Base-by-base conservation (phyloP, 2,329 filamentous ascomycete species). In the Fusarium torulosum region DNA sequence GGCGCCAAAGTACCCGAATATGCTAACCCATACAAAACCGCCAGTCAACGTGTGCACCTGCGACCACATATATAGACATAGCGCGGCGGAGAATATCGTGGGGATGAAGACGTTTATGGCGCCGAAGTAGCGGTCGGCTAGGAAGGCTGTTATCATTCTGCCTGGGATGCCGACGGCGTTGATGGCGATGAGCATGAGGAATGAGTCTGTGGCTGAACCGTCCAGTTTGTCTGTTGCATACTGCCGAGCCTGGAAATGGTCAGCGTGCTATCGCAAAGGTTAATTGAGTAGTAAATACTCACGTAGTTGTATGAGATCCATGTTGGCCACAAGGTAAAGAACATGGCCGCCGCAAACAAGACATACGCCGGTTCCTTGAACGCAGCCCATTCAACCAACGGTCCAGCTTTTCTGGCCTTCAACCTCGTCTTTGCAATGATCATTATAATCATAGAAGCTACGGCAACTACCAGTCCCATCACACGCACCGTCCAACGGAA, bases 401-500 rank as follows among this genome's bases (percentile, higher is more conserved):
- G 82, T 0, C 85, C 84, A n/a, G 78, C 77, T 53, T 80, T 83
- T 21, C 84, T 78, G 2, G 83, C 82, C 2, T 81, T 81, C 13
- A 87, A 70, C 10, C 85, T 79, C 20, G 84, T 81, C 59, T 79
- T 81, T n/a, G 84, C 77, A 33, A 85, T 79, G 4, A 57, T 7
- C 11, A 83, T 57, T 19, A 83, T 69, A 2, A 81, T 74, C 6
- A 80, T 70, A 0, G 81, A 77, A 0, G 72, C 79, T 0, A 77
- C 82, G 3, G 90, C 66, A 25, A 87, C 86, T 31, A 91, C 82
- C 51, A 91, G 84, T 0, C 85, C 89, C 63, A 90, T 81, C 0
- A 85, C 82, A 0, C 89, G 80, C n/a, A 90, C 82, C 0, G 89
- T 89, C 88, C 88, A 91, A 0, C 81, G 80, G 70, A 90, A 91